A percentile compares a stretch with the other conserved stretches of the same genome.
Evolutionary conservation across 2,329 filamentous ascomycete genomes (phyloP).

Genomic region (Cercospora janseana): DNA sequence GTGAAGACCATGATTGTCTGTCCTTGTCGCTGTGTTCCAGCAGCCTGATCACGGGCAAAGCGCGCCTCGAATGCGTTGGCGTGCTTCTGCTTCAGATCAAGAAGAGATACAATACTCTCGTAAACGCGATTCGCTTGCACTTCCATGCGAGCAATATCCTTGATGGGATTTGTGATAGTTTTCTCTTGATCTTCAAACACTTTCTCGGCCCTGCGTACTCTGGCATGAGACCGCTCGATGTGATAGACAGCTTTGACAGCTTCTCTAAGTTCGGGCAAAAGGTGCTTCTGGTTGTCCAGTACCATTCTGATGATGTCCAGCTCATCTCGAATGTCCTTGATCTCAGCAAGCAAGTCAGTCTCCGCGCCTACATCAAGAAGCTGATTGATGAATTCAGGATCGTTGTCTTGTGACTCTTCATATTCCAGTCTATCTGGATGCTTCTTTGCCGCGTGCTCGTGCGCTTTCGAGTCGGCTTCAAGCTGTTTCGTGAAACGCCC

Average conservation of each 20-base stretch:
- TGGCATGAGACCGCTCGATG: constrained; percentile 33
- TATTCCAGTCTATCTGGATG: constrained; percentile 29
- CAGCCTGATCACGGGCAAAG: constrained; percentile 60
- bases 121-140: constrained; percentile 62
- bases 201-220: constrained; percentile 49
- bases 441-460: constrained; percentile 45
- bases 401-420: constrained; percentile 18
- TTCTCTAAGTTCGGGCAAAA: constrained; percentile 50
- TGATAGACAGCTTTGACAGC: constrained; percentile 43
- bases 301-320: constrained; percentile 61
- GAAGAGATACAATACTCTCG: constrained; percentile 58
- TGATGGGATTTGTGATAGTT: constrained; percentile 48
- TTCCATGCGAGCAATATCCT: constrained; percentile 63
- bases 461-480: constrained; percentile 20
- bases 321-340: constrained; percentile 67
- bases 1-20: constrained; percentile 61
- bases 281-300: constrained; percentile 50
- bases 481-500: constrained; percentile 21
- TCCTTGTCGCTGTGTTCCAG: constrained; percentile 57
- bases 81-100: constrained; percentile 68
- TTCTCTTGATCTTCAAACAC: constrained; percentile 58
- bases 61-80: constrained; percentile 66
- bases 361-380: constrained; percentile 61
- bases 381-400: constrained; percentile 53
- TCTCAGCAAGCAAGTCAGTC: constrained; percentile 60